phyloP scores from a whole-genome alignment of 1,284 basidiomycete species.

The Microbotryum scabiosae region DNA sequence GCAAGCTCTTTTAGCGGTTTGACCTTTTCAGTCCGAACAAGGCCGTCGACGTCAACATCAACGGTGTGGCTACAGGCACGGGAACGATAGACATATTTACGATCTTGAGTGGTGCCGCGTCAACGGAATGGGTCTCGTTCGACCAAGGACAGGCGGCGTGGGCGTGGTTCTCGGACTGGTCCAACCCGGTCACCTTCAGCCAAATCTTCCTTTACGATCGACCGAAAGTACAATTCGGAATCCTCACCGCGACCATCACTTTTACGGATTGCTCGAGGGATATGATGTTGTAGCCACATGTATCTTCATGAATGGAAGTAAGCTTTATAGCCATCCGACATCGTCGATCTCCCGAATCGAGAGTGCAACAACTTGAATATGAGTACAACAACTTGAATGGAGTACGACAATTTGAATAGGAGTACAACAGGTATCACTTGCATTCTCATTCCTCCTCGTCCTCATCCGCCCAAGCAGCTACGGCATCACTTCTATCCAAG shows the following conservation, averaged over 20 bases:
- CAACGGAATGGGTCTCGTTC: conserved; percentile 12
- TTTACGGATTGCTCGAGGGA: conserved; percentile 18
- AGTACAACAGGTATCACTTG: not conserved
- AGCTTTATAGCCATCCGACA: too few relatives aligned
- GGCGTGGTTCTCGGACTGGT: conserved; percentile 6
- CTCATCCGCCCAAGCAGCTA: not conserved
- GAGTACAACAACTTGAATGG: too few relatives aligned
- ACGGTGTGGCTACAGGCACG: not conserved
- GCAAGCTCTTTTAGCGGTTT: too few relatives aligned
- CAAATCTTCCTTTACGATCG: conserved; percentile 19
- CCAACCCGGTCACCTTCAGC: conserved; percentile 9
- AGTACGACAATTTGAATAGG: too few relatives aligned
- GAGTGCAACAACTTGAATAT: too few relatives aligned
- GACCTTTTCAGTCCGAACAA: too few relatives aligned
- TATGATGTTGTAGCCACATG: too few relatives aligned
- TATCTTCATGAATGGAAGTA: too few relatives aligned
- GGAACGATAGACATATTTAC: not conserved
- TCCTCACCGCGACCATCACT: conserved; percentile 8
- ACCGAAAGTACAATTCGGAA: not conserved
- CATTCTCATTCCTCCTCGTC: not conserved
- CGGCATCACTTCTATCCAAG: not conserved
- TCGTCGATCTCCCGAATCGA: too few relatives aligned
- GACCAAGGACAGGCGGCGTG: conserved; percentile 5
- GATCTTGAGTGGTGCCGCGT: not conserved
- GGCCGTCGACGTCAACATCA: conserved; percentile 7